Evolutionary conservation across 768 basidiomycete genomes (phyloP), one percentile per base, ranked within the genome.

Genomic region (Rubroboletus satanas): DNA sequence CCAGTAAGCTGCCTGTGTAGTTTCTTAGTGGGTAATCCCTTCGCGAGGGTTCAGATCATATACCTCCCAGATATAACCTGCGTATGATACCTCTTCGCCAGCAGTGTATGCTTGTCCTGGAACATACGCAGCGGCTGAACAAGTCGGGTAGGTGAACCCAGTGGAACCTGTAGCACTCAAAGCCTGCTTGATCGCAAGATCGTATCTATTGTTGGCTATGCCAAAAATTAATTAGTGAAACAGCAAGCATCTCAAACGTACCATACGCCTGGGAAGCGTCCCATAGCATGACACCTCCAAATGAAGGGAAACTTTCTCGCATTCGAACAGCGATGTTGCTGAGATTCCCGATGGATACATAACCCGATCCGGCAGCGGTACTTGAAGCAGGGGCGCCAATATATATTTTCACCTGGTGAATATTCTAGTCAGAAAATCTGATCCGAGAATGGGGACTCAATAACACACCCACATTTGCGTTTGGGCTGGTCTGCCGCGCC

Each of bases 11-110:
- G 84, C 82, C 83, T 87, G 55, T 12, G 12, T 23, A 14, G 4
- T 15, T 36, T n/a, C 37, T 57, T 45, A 38, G 29, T 23, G 35
- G 35, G 49, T 18, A 51, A 26, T 49, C 26, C 18, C 18, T 37
- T 52, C 21, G 18, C 29, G 51, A 61, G n/a, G 31, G 44, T 29
- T 31, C 28, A 11, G 18, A 28, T 29, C 29, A 9, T 57, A 18
- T 57, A 82, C 83, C 81, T 85, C 73, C 82, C 81, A 87, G 54
- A 86, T 81, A 63, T 85, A 84, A 28, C 84, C 83, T 42, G 73
- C 64, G 62, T 77, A 87, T 12, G 83, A 77, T 14, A 82, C 85
- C 57, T 75, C 63, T 2, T 76, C 71, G 28, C 81, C 80, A 4
- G 74, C 83, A 5, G 75, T 61, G 66, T 88, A 86, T 52, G 64